phyloP scores from a whole-genome alignment of 1,284 basidiomycete species.

The Pisolithus thermaeus region DNA sequence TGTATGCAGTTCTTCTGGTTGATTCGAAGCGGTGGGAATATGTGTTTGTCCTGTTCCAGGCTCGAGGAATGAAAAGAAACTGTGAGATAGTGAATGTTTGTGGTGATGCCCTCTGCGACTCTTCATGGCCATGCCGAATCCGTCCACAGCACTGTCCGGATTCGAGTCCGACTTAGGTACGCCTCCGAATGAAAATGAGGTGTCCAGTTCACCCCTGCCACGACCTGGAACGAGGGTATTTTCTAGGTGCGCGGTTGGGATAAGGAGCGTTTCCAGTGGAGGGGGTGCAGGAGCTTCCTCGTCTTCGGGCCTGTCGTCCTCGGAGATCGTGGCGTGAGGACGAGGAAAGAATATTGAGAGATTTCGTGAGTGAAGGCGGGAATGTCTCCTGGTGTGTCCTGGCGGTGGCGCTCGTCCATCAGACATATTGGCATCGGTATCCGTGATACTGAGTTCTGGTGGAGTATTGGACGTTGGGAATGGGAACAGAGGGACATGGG shows the following conservation, averaged over 20 bases:
- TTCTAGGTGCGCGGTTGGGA: constrained; percentile 26
- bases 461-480: constrained; percentile 19
- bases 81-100: constrained; percentile 90
- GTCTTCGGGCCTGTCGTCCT: constrained; percentile 47
- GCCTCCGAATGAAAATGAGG: constrained; percentile 26
- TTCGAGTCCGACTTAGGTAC: constrained; percentile 25
- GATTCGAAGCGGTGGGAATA: constrained; percentile 1
- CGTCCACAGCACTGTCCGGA: constrained; percentile 10
- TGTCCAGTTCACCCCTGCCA: constrained; percentile 14
- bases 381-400: constrained; percentile 49
- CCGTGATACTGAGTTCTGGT: constrained; percentile 18
- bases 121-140: constrained; percentile 9
- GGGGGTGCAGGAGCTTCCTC: constrained; percentile 39
- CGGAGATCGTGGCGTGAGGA: constrained; percentile 55
- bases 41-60: constrained; percentile 33
- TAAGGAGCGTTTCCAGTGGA: constrained; percentile 17
- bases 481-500: constrained; percentile 13
- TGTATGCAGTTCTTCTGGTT: constrained; percentile 11
- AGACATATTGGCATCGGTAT: constrained; percentile 6
- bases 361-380: constrained; percentile 83
- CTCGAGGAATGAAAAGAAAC: constrained; percentile 86
- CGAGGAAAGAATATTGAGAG: constrained; percentile 87
- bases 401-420: constrained; percentile 9
- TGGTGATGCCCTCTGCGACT: constrained; percentile 79
- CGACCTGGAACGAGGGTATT: background rate